Evolutionary conservation across 148 eudicot species (phyloP).

Genomic region (Diospyros lotus): DNA sequence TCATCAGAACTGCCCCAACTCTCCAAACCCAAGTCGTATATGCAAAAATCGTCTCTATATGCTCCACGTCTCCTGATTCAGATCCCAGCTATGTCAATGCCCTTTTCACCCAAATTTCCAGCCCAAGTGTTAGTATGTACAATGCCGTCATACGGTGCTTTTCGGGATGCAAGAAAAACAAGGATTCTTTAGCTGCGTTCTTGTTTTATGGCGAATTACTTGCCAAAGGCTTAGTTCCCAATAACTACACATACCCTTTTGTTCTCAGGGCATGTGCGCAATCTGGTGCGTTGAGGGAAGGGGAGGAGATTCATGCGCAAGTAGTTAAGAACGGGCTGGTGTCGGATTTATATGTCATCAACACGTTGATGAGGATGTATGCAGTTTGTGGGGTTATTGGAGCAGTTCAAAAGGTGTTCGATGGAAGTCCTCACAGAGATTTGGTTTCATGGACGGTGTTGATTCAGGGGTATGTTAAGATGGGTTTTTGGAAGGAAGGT

Average conservation of each 20-base stretch:
- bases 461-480: conserved; percentile 26
- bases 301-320: conserved; percentile 20
- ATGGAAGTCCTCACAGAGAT: conserved; percentile 18
- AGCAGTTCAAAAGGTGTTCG: conserved; percentile 14
- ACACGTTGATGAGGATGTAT: conserved; percentile 27
- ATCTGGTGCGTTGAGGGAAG: conserved; percentile 13
- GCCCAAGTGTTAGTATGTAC: conserved; percentile 14
- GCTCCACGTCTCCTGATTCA: not conserved
- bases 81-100: conserved; percentile 22
- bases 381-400: conserved; percentile 16
- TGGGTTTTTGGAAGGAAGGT: conserved; percentile 24
- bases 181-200: conserved; percentile 8
- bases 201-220: conserved; percentile 15
- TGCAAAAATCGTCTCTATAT: conserved; percentile 16
- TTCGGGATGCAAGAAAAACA: conserved; percentile 11
- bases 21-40: conserved; percentile 19
- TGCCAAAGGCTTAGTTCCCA: not conserved
- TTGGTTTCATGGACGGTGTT: conserved; percentile 31
- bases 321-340: conserved; percentile 24
- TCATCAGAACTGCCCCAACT: conserved; percentile 20
- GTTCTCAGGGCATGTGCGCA: conserved; percentile 21
- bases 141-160: conserved; percentile 19
- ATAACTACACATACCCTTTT: conserved; percentile 24
- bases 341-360: conserved; percentile 23
- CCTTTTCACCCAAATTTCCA: conserved; percentile 14